Conservation (phyloP, 306 rosid genomes). For the Arachis hypogaea region DNA sequence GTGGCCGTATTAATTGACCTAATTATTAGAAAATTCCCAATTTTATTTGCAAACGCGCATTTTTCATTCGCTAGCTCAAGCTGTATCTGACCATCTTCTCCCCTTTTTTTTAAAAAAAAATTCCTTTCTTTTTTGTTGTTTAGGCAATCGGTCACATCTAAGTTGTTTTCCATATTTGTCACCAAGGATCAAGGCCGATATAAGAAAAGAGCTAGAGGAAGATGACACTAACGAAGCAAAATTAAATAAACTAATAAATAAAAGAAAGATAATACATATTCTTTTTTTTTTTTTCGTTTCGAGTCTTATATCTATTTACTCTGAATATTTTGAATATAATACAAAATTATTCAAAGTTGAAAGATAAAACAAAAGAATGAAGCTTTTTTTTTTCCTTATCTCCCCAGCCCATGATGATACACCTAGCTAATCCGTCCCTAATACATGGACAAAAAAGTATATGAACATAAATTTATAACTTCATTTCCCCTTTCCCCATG, state of each 20-base stretch:
- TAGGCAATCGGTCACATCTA: constrained; percentile 27
- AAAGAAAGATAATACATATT: neutral
- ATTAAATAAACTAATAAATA: neutral
- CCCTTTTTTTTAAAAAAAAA: neutral
- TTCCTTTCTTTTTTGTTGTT: neutral
- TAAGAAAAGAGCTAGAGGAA: constrained; percentile 10
- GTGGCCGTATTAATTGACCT: constrained; percentile 80
- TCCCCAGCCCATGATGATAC: neutral
- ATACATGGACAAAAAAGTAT: constrained; percentile 51
- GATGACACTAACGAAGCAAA: constrained; percentile 22
- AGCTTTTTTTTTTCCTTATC: constrained; percentile 42
- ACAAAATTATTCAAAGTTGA: constrained; percentile 50
- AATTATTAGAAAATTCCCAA: constrained; percentile 29
- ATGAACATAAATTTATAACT: constrained; percentile 73
- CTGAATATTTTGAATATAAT: constrained; percentile 29
- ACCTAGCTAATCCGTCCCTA: constrained; percentile 40
- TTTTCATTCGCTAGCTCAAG: constrained; percentile 33
- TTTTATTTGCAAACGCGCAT: constrained; percentile 23
- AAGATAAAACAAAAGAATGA: constrained; percentile 52
- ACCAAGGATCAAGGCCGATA: neutral
- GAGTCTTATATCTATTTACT: constrained; percentile 44
- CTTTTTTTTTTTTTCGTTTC: neutral
- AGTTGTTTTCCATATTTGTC: constrained; percentile 37
- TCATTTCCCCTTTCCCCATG: constrained; percentile 45
- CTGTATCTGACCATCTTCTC: neutral